Base-by-base conservation (phyloP, 331 rosid genomes). In the Acacia pycnantha region DNA sequence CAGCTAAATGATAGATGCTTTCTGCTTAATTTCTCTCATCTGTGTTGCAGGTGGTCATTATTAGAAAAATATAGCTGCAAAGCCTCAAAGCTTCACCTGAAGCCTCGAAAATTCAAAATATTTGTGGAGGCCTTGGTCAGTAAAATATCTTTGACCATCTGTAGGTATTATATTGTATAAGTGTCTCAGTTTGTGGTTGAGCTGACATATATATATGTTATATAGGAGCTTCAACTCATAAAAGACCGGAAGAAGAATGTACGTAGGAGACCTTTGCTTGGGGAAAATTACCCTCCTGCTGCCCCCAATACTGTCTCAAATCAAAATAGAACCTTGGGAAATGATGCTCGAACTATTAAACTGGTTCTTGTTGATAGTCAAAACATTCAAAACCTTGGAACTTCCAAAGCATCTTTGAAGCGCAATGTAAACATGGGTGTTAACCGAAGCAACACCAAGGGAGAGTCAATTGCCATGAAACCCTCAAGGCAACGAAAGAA, bases 1-100 rank as follows among this genome's bases (percentile, higher is more conserved):
- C 51, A 59, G 41, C 46, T 8, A 26, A 77, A 82, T 84, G 80
- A 68, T 74, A 24, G 67, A 70, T 64, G 71, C 21, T 27, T 5
- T 48, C 33, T 77, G 84, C 76, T 73, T 66, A 61, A 76, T 47
- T 77, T 84, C 72, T 67, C 65, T 84, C 70, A 81, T 56, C 40
- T 82, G 29, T 84, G 80, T 78, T 61, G 64, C 89, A 96, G 99
- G 99, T 96, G 99, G 99, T 93, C 99, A 61, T 93, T 96, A 86
- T 84, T 96, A 84, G 99, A 96, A 84, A 96, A 96, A 84, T 94
- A 93, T 83, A 96, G 99, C 87, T 96, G 98, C 89, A 93, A 94
- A 88, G 99, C 99, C 81, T 96, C 99, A 82, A 96, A 96, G 89
- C 99, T 96, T 89, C 99, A 94, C 86, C 77, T 96, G 82, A 96